phyloP scores from a whole-genome alignment of 225 moss, liverwort and hornwort species.

The Bryum argenteum region DNA sequence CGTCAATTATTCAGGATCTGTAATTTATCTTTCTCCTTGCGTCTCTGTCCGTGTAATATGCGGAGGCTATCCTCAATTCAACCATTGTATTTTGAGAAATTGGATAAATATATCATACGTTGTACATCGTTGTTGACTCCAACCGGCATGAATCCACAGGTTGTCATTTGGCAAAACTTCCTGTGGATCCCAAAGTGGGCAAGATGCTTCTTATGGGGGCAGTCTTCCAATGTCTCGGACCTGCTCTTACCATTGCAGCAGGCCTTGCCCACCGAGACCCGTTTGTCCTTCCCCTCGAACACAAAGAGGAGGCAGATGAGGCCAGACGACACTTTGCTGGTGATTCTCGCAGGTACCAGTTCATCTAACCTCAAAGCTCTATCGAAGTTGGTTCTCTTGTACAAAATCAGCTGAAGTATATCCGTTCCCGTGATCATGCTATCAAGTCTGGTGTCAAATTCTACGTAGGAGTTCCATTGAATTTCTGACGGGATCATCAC shows the following conservation, averaged over 20 bases:
- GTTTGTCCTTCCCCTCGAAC: conserved; percentile 93
- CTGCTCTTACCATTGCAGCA: conserved; percentile 95
- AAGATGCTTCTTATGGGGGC: conserved; percentile 99
- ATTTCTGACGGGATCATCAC: conserved; percentile 17
- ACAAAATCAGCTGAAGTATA: neutral
- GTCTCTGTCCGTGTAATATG: conserved; percentile 9
- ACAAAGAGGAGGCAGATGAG: conserved; percentile 97
- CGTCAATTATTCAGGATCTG: neutral
- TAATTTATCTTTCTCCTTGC: conserved; percentile 5
- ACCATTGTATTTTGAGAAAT: conserved; percentile 17
- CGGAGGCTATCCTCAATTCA: neutral
- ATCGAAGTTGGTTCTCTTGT: conserved; percentile 17
- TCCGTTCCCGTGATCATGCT: conserved; percentile 5
- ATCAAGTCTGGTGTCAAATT: neutral
- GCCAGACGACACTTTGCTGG: conserved; percentile 86
- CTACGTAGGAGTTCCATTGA: neutral
- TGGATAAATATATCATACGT: neutral
- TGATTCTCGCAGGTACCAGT: conserved; percentile 75
- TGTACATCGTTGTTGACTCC: neutral
- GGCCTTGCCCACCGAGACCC: conserved; percentile 96
- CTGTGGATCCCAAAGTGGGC: conserved; percentile 98
- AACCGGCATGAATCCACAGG: conserved; percentile 56
- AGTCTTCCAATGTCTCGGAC: conserved; percentile 96
- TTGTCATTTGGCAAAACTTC: conserved; percentile 86
- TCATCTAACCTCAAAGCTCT: conserved; percentile 18